These are phyloP conservation scores for Fusarium nelsonii DNA, from an alignment of 2,329 filamentous ascomycete genomes.

Conservation along the genomic window DNA sequence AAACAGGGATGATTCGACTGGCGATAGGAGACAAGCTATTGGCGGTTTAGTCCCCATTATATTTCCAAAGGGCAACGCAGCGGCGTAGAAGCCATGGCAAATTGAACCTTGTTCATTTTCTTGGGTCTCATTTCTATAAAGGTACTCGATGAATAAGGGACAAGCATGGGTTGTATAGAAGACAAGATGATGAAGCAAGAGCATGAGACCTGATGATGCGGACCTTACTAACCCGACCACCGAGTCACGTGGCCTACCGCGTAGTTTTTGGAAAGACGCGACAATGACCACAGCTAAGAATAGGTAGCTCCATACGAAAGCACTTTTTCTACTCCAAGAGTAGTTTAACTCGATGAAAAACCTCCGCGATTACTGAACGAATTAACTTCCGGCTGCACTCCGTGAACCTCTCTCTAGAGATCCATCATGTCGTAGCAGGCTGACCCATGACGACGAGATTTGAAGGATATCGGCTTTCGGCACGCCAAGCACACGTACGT, in stretches of 20 bases:
- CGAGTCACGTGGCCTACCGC: not conserved
- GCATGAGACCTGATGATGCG: not conserved
- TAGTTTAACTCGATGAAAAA: not conserved
- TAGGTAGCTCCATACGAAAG: not conserved
- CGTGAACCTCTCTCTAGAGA: not conserved
- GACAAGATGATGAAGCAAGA: too few species aligned
- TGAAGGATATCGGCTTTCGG: conserved; percentile 17
- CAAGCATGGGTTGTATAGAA: too few species aligned
- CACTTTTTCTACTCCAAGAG: not conserved
- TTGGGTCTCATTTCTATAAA: too few species aligned
- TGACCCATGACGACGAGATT: conserved; percentile 27
- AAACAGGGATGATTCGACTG: not conserved
- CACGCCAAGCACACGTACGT: conserved; percentile 2
- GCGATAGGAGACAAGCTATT: too few species aligned
- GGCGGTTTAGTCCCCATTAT: too few species aligned
- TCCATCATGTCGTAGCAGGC: conserved; percentile 8
- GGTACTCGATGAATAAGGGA: too few species aligned
- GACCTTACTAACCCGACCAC: not conserved
- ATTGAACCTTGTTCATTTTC: too few species aligned
- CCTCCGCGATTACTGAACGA: not conserved
- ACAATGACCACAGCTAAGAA: not conserved
- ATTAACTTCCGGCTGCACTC: not conserved
- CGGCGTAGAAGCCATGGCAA: too few species aligned
- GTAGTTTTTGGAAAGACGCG: not conserved
- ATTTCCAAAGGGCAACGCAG: too few species aligned